Evolutionary conservation across 805 yeast genomes (phyloP), one percentile per base, ranked within the genome.

Genomic region (Monosporozyma unispora): DNA sequence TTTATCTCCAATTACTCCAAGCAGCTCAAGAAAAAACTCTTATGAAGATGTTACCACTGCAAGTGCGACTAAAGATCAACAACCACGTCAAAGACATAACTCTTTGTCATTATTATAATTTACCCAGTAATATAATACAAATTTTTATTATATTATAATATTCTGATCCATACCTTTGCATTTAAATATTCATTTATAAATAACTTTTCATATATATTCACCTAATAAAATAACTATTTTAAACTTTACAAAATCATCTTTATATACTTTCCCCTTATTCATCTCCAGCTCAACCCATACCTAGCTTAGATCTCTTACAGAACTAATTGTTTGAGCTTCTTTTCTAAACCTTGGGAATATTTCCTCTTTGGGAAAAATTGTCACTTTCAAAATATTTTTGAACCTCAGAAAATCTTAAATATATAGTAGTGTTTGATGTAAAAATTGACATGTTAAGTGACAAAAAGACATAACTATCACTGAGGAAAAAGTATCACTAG

Each of bases 1-100:
- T 6, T 7, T 47, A n/a, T 47, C 87, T 0, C 87, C 86, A 37
- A 71, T 72, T 8, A 38, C 56, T 14, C 87, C 86, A 37, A 71
- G 71, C 9, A 33, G 54, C 12, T 54, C 62, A 25, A 60, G 66
- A 55, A 60, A 60, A 50, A 61, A 59, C 58, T 59, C 64, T 19
- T n/a, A 22, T 2, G 40, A 29, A 19, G 40, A 45, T 23, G 53
- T 51, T 19, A 51, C 44, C n/a, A 39, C 19, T 12, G 47, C 37
- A n/a, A 29, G 28, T 37, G 48, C 43, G 44, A 33, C 16, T 9
- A 25, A 10, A 35, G 23, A 11, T n/a, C 48, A 43, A 25, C 45
- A 43, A 27, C 21, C 4, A 35, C 50, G 44, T 28, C 21, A 50
- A 18, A 55, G 56, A 53, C 49, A 54, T 16, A 48, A 48, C 44